Conservation (phyloP, 2,329 filamentous ascomycete species). For the Sordariomycetes sp. region DNA sequence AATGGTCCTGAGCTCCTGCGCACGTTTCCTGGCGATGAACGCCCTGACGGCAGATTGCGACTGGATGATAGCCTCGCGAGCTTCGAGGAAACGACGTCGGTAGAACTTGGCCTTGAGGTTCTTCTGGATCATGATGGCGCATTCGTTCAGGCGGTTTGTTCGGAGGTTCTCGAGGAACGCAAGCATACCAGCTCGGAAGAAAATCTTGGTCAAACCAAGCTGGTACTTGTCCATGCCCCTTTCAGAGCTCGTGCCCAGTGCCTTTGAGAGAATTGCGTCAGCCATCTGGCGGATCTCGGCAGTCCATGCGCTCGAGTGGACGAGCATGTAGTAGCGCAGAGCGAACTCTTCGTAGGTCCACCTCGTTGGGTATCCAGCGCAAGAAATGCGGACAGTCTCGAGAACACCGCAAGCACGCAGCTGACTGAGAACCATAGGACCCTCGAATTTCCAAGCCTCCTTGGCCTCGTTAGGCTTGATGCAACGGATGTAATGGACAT, state of each 20-base stretch:
- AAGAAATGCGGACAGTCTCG: constrained; percentile 95
- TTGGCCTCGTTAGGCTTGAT: constrained; percentile 99
- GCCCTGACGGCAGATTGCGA: constrained; percentile 75
- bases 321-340: constrained; percentile 94
- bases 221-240: constrained; percentile 89
- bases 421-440: constrained; percentile 96
- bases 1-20: constrained; percentile 71
- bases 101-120: constrained; percentile 95
- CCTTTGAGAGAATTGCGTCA: constrained; percentile 81
- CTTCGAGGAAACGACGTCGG: constrained; percentile 80
- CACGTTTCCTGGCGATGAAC: constrained; percentile 65
- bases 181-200: constrained; percentile 98
- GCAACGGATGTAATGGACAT: constrained; percentile 97
- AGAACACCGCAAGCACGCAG: constrained; percentile 96
- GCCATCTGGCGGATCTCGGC: constrained; percentile 92
- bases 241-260: constrained; percentile 67
- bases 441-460: constrained; percentile 95
- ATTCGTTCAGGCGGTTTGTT: constrained; percentile 82
- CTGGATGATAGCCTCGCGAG: constrained; percentile 68
- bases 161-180: constrained; percentile 93
- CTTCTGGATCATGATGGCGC: constrained; percentile 97
- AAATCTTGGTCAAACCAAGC: constrained; percentile 95
- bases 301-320: constrained; percentile 83
- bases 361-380: constrained; percentile 90
- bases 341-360: constrained; percentile 99